These are phyloP conservation scores for Botrytis paeoniae DNA, from an alignment of 2,329 filamentous ascomycete genomes.

Conservation along the genomic window DNA sequence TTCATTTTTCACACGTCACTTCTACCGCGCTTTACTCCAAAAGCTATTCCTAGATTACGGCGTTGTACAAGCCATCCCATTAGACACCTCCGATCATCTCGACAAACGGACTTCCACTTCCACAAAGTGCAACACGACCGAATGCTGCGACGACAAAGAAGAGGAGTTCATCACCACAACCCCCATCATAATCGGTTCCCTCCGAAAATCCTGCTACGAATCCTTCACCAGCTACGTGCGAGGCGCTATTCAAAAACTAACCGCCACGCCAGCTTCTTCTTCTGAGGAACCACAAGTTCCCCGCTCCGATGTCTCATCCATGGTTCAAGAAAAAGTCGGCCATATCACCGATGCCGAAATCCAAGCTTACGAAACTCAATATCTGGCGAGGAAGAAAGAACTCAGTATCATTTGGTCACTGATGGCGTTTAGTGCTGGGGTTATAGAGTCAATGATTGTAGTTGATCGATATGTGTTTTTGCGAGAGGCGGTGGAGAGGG, in stretches of 20 bases:
- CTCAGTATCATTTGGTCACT: constrained; percentile 86
- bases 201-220: constrained; percentile 75
- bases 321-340: constrained; percentile 64
- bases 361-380: constrained; percentile 63
- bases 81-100: not conserved
- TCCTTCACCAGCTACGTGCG: constrained; percentile 75
- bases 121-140: not conserved
- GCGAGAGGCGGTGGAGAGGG: constrained; percentile 69
- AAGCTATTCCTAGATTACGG: constrained; percentile 86
- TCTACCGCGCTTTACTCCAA: constrained; percentile 86
- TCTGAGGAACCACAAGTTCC: not conserved
- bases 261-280: constrained; percentile 21
- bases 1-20: constrained; percentile 87
- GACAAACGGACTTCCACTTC: not conserved
- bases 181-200: constrained; percentile 81
- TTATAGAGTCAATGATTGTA: constrained; percentile 87
- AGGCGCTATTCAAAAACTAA: constrained; percentile 75
- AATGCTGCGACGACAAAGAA: not conserved
- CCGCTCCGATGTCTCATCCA: constrained; percentile 48
- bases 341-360: constrained; percentile 74
- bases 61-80: constrained; percentile 50
- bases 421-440: constrained; percentile 91
- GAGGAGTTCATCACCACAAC: constrained; percentile 53
- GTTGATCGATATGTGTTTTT: constrained; percentile 87
- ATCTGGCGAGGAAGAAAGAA: constrained; percentile 68